Evolutionary conservation across 352 stramenopile genomes (phyloP), one percentile per base, ranked within the genome.

Genomic region (Globisporangium radiosum): DNA sequence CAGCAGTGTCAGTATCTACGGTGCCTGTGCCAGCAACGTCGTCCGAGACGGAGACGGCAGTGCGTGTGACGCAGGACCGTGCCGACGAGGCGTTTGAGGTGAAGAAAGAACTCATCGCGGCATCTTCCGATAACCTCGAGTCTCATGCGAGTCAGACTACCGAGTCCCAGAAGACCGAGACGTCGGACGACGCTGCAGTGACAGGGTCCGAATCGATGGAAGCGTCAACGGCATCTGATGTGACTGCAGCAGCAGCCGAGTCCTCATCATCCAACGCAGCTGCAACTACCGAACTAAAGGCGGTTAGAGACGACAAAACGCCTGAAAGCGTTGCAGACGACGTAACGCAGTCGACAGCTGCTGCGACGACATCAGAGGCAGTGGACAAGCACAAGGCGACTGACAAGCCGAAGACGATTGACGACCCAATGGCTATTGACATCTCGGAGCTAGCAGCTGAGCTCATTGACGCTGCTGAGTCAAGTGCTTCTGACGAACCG

Each of bases 41-140:
- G 8, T 11, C 7, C 43, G 43, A 47, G 43, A 40, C 52, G 17
- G 44, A 66, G 55, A 62, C 40, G 57, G 9, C 39, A 25, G 56
- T 58, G 17, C 6, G 11, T 54, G 47, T 45, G 19, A 60, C 25
- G 25, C 7, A 36, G 62, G 44, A 44, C 5, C 33, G 17, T 10
- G 17, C n/a, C 5, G 36, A 42, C 6, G 47, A 62, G 45, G 37
- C 57, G 11, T 57, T 71, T 43, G 56, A 66, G 8, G 51, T 69
- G 14, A 69, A 69, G 50, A 58, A 72, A 45, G 59, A 70, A 38
- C 56, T 63, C 25, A 59, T 68, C 17, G 49, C 54, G 4, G 39
- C 47, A 40, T 51, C 40, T 3, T 59, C 40, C 7, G 52, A 56
- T 2, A 2, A 33, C 25, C 25, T 33, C 25, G 25, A 33, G 25